Base-by-base conservation (phyloP, 345 rosid genomes). In the Salix exigua region DNA sequence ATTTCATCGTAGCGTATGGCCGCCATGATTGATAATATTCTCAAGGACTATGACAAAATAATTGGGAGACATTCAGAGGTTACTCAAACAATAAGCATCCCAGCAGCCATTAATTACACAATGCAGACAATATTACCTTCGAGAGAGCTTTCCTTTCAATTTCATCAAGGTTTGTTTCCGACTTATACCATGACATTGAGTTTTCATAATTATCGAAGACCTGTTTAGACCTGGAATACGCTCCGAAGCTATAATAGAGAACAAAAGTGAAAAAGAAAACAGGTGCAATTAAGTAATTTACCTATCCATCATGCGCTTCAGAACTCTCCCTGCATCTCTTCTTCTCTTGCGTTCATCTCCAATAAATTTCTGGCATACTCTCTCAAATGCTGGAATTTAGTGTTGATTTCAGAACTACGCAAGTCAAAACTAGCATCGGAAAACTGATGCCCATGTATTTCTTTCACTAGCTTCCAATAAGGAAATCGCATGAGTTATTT, bases 301-400 rank as follows among this genome's bases (percentile, higher is more conserved):
- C 97, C 90, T 85, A 79, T 90, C 94, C 83, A 90, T 91, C 94
- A 91, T 91, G 82, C 79, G 85, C 73, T 90, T 88, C 75, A 91
- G 79, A 83, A 88, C 85, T 82, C 90, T 88, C 62, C 88, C 89
- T 53, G 31, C 31, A 30, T 30, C 31, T 30, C 92, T 78, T 86
- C 91, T 83, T 91, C 92, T 85, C 87, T 91, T 46, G 97, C 89
- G 53, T 87, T 91, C 74, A 86, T 90, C 87, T 83, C 89, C 66
- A 90, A 90, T 66, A 91, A 35, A 78, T 85, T 82, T 79, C 84
- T 87, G 44, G 92, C 87, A 82, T 72, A 82, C 37, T 86, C 79
- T 77, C 87, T 84, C 72, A 91, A 76, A 72, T 82, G 84, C 77
- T 83, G 87, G 79, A 88, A 82, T 88, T 86, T 82, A 76, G 64